Evolutionary conservation across 2,329 filamentous ascomycete genomes (phyloP), one percentile per base, ranked within the genome.

Genomic region (Epichloe gansuensis): DNA sequence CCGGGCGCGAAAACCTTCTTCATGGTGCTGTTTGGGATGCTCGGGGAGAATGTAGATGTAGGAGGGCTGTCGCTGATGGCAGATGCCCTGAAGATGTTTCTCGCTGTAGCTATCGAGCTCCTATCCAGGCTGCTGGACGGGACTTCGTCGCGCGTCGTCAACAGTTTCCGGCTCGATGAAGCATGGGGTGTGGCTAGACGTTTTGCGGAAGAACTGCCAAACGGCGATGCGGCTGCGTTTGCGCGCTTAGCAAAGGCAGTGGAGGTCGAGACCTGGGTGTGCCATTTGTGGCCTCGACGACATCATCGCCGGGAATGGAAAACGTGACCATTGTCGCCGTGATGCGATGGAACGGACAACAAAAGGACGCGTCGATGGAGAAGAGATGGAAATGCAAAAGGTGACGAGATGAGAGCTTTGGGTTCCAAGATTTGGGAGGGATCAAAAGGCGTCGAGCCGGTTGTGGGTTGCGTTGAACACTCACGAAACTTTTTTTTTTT

Each of bases 1-100:
- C 68, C 63, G 50, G 72, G 61, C 57, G 74, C 69, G 57, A 78
- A 77, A 46, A 72, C 70, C 62, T 72, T 74, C 55, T 72, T 76
- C 59, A 70, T 62, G 3, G 72, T 71, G 61, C 67, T 74, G 38
- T 67, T 60, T 3, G 74, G 69, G 38, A 75, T 59, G 54, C 65
- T 72, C 4, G 75, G 72, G 5, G 75, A 72, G 61, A 77, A 78
- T 51, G 67, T 56, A 21, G 59, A 55, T 28, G 60, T 50, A 12
- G 63, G 58, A 39, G 67, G 62, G 53, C 61, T 68, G 17, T 68
- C 65, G 56, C 57, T 58, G 55, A 68, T 63, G 53, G 65, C 62
- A 17, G 71, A 72, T 3, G 69, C 64, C 48, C 69, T 64, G 52
- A 74, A 74, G 35, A 74, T 70, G 55, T 73, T 74, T 56, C 68